Conservation (phyloP, 2,329 filamentous ascomycete genomes). For the Alternaria solani region DNA sequence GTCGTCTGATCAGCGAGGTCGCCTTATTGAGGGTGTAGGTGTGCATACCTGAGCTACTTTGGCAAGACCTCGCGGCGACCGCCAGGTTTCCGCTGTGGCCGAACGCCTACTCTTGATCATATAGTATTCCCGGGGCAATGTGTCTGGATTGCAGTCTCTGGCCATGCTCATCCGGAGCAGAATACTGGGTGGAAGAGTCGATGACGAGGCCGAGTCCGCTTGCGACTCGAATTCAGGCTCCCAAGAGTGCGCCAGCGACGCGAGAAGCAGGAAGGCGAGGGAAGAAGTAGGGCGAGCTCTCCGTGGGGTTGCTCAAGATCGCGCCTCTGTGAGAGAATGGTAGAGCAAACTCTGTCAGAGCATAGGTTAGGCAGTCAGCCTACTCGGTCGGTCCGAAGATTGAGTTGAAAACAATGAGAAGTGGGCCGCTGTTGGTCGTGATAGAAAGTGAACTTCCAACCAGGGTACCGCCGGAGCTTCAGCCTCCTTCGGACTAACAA, state of each 20-base stretch:
- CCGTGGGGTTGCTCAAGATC: neutral
- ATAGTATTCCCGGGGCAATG: neutral
- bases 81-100: neutral
- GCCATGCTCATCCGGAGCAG: neutral
- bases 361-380: neutral
- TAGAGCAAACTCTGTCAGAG: neutral
- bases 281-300: neutral
- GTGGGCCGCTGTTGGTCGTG: neutral
- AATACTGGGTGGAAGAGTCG: neutral
- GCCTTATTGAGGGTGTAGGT: neutral
- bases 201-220: neutral
- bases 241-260: neutral
- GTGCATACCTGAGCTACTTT: neutral
- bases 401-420: neutral
- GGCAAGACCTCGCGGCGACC: neutral
- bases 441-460: neutral
- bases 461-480: constrained; percentile 1
- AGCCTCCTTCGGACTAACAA: neutral
- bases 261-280: neutral
- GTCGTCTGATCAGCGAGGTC: neutral
- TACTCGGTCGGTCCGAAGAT: neutral
- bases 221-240: neutral
- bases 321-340: neutral
- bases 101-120: neutral
- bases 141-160: neutral